A percentile compares a stretch with the other conserved stretches of the same genome.
Evolutionary conservation across 495 filamentous ascomycete genomes (phyloP).

Genomic region (Acidomyces sp.): DNA sequence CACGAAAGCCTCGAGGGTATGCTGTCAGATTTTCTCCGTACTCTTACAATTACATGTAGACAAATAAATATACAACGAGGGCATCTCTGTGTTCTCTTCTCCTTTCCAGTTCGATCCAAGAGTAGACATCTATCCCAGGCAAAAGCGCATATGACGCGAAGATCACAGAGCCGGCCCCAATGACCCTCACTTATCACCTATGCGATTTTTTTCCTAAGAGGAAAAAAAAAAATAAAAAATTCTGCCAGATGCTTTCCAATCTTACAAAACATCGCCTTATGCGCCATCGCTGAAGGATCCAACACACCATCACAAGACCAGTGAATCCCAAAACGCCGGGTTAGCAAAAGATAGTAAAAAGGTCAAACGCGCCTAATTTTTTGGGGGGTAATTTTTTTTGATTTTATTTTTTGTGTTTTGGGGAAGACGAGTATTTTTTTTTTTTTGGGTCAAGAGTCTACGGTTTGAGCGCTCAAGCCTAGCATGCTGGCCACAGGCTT

Average conservation of each 20-base stretch:
- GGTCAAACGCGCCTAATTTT: background rate
- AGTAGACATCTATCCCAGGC: background rate
- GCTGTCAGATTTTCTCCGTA: too few relatives aligned
- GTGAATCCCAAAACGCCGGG: background rate
- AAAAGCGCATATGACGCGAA: background rate
- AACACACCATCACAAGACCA: background rate
- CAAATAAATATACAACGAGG: too few relatives aligned
- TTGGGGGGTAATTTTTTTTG: background rate
- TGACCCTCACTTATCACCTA: background rate
- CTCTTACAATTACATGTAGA: too few relatives aligned
- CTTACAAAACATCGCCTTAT: slow-evolving; percentile 1
- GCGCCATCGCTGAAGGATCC: slow-evolving; percentile 2
- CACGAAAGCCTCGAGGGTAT: too few relatives aligned
- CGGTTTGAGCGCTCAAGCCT: slow-evolving; percentile 12
- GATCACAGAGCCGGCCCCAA: background rate
- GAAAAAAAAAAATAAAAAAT: too few relatives aligned
- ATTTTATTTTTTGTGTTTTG: background rate
- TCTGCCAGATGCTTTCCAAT: too few relatives aligned
- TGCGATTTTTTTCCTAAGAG: background rate
- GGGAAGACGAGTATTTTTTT: background rate
- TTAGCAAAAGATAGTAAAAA: background rate
- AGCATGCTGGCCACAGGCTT: slow-evolving; percentile 31
- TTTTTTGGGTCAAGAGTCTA: background rate
- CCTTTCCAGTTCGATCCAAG: too few relatives aligned
- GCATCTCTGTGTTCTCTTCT: too few relatives aligned